Percentiles rank a stretch among this genome's conserved stretches.
These are phyloP conservation scores for Trichoderma gamsii DNA, from an alignment of 495 filamentous ascomycete species.

Conservation along the genomic window DNA sequence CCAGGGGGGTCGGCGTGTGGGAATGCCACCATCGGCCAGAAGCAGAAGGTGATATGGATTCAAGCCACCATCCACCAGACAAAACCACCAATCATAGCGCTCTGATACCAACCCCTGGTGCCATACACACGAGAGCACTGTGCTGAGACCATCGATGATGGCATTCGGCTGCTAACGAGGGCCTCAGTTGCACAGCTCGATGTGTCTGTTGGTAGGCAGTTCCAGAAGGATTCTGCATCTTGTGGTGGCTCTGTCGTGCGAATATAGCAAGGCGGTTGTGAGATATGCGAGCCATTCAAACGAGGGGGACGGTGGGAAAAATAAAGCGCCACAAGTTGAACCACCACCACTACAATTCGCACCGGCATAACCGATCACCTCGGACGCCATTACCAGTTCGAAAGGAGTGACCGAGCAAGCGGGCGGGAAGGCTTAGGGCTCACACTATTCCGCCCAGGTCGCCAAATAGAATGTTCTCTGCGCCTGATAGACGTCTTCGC, in stretches of 20 bases:
- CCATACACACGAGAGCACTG: neutral
- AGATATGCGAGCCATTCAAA: constrained; percentile 4
- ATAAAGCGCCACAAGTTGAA: neutral
- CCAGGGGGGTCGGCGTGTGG: constrained; percentile 13
- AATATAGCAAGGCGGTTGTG: neutral
- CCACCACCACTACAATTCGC: constrained; percentile 10
- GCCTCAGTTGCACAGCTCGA: neutral
- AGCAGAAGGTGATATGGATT: constrained; percentile 10
- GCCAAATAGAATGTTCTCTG: neutral
- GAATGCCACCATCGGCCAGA: constrained; percentile 13
- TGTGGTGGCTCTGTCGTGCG: neutral
- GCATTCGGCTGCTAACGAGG: neutral
- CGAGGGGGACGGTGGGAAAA: neutral
- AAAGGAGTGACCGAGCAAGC: constrained; percentile 11
- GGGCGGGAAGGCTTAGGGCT: constrained; percentile 11
- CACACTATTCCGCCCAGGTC: neutral
- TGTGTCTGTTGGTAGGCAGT: neutral
- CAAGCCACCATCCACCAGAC: constrained; percentile 7
- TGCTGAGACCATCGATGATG: constrained; percentile 3
- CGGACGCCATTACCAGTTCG: neutral
- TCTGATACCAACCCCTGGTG: constrained; percentile 13
- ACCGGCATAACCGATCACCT: constrained; percentile 7
- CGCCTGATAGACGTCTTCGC: neutral
- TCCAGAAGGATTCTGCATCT: constrained; percentile 9
- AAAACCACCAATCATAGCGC: neutral